Conservation (phyloP, 1,139 yeast genomes). For the Yamadazyma songkhlaensis region DNA sequence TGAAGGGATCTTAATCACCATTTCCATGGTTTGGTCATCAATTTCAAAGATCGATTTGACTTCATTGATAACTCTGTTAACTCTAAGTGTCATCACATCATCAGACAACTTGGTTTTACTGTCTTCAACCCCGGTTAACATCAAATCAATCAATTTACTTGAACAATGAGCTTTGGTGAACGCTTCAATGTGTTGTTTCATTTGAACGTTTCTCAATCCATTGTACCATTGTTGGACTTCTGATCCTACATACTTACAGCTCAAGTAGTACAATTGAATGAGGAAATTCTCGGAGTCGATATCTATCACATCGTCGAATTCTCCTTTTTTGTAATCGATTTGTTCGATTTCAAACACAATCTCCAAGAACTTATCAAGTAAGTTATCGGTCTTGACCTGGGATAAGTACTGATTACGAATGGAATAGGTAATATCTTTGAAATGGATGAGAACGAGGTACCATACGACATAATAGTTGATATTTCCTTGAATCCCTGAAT, state of each 20-base stretch:
- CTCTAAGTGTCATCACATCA: conserved; percentile 54
- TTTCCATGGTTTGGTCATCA: conserved; percentile 86
- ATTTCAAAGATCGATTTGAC: conserved; percentile 71
- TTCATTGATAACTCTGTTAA: conserved; percentile 64
- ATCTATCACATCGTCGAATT: background rate
- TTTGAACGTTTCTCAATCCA: conserved; percentile 55
- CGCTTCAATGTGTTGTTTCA: conserved; percentile 56
- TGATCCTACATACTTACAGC: conserved; percentile 63
- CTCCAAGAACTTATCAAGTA: conserved; percentile 46
- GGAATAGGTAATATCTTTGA: conserved; percentile 63
- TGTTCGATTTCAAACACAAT: conserved; percentile 51
- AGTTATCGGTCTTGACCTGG: conserved; percentile 49
- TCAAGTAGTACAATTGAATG: conserved; percentile 54
- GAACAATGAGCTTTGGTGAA: conserved; percentile 64
- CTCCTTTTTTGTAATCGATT: conserved; percentile 20
- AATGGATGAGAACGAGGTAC: conserved; percentile 61
- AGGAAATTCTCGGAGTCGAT: background rate
- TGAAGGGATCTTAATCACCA: conserved; percentile 68
- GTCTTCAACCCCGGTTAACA: conserved; percentile 53
- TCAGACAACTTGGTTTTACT: conserved; percentile 33
- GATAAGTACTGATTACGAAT: conserved; percentile 59
- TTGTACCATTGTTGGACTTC: conserved; percentile 71
- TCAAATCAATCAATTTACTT: conserved; percentile 57
- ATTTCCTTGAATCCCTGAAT: conserved; percentile 18
- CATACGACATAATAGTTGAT: conserved; percentile 59